Evolutionary conservation across 305 asterid genomes (phyloP), one percentile per base, ranked within the genome.

Genomic region (Lippia alba): DNA sequence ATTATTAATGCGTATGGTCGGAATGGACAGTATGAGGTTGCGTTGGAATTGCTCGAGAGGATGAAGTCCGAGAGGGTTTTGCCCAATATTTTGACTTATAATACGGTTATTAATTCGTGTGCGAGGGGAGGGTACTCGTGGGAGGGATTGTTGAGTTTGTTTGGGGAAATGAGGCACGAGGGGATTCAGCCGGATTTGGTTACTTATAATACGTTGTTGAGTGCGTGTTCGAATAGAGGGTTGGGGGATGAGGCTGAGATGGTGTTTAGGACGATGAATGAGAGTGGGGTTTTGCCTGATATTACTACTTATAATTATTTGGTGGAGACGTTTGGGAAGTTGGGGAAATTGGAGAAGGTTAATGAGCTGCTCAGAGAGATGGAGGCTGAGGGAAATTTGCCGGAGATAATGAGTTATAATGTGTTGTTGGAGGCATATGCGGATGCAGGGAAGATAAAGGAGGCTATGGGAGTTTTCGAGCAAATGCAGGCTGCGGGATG

Each of bases 231-330:
- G 1, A 82, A 62, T 75, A 80, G 96, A 74, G 90, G 83, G 55
- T 81, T 91, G 54, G 93, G 96, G 66, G 97, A 94, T 63, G 99
- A 94, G 83, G 97, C 95, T 1, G 96, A 86, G 74, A 91, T 91
- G 99, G 93, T 94, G 79, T 94, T 94, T 76, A 87, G 92, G 85
- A 94, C 99, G 4, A 94, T 94, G 99, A 94, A 88, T 14, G 97
- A 94, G 80, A 87, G 94, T 5, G 99, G 97, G 61, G 88, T 91
- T 74, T 73, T 89, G 50, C 97, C 99, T 0, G 97, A 94, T 79
- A 85, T 91, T 33, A 89, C 83, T 6, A 91, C 96, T 0, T 89
- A 89, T 65, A 85, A 85, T 64, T 91, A 88, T 82, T 78, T 94
- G 77, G 99, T 91, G 17, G 87, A 94, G 58, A 91, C 99, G 7